A percentile compares a stretch with the other conserved stretches of the same genome.
Evolutionary conservation across 306 rosid species (phyloP).

Genomic region (Benincasa hispida): DNA sequence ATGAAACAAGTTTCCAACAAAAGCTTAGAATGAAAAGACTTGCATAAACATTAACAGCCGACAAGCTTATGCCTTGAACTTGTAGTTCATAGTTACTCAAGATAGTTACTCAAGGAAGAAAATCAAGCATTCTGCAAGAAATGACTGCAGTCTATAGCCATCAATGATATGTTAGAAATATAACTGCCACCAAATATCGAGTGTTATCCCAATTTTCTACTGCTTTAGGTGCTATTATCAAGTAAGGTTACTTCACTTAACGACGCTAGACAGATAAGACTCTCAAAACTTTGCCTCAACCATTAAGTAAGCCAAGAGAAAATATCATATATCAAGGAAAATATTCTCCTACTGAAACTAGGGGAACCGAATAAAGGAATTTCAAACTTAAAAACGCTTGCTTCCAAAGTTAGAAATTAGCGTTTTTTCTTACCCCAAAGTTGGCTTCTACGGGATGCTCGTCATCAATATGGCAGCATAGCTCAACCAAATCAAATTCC

Average conservation of each 20-base stretch:
- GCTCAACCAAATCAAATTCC: constrained; percentile 51
- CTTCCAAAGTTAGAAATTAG: neutral
- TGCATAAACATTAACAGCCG: neutral
- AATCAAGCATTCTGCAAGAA: neutral
- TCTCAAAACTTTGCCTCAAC: neutral
- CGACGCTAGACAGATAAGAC: neutral
- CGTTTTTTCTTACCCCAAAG: constrained; percentile 35
- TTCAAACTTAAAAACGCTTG: neutral
- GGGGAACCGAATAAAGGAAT: neutral
- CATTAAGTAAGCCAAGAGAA: neutral
- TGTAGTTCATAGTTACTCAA: neutral
- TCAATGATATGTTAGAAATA: neutral
- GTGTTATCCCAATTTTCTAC: neutral
- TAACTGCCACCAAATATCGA: neutral
- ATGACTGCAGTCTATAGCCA: neutral
- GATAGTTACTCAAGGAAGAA: neutral
- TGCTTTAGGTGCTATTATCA: neutral
- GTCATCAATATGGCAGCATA: constrained; percentile 51
- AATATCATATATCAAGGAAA: neutral
- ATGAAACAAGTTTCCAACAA: neutral
- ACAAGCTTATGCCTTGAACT: neutral
- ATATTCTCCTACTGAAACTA: neutral
- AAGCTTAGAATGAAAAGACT: neutral
- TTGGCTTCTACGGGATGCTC: constrained; percentile 45
- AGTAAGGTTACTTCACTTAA: neutral